Conservation (phyloP, 805 yeast species). For the Zygosaccharomyces bailii region DNA sequence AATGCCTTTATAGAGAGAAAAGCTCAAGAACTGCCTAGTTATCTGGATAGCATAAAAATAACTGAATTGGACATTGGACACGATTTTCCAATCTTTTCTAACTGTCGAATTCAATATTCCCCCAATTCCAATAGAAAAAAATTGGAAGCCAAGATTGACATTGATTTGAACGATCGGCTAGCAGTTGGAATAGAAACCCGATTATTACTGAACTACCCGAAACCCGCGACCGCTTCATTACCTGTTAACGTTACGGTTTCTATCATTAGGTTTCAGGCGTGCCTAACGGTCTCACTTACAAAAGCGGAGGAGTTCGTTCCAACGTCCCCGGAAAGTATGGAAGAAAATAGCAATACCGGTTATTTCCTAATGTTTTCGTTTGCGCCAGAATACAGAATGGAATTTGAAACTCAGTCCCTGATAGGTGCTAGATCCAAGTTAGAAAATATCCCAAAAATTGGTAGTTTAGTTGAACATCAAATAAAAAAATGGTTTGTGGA, state of each 20-base stretch:
- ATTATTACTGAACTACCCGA: constrained; percentile 74
- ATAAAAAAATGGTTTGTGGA: constrained; percentile 88
- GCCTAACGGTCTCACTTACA: constrained; percentile 72
- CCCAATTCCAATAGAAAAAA: constrained; percentile 47
- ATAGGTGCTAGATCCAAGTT: constrained; percentile 91
- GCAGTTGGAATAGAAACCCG: constrained; percentile 84
- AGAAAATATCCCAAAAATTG: constrained; percentile 89
- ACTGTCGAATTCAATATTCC: constrained; percentile 73
- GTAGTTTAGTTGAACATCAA: constrained; percentile 76
- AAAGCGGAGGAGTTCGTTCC: constrained; percentile 34
- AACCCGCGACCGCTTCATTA: constrained; percentile 76
- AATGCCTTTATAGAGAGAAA: constrained; percentile 54
- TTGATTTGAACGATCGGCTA: constrained; percentile 80
- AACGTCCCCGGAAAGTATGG: constrained; percentile 17
- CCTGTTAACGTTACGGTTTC: constrained; percentile 86
- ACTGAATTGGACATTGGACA: constrained; percentile 89
- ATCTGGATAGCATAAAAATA: constrained; percentile 69
- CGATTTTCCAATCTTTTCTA: constrained; percentile 92
- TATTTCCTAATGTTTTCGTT: constrained; percentile 86
- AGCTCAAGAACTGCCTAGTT: constrained; percentile 69
- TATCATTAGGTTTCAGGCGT: constrained; percentile 85
- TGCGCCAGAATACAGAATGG: constrained; percentile 85
- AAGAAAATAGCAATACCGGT: constrained; percentile 36
- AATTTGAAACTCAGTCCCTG: constrained; percentile 80
- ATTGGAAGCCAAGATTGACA: constrained; percentile 85